Conservation (phyloP, 768 basidiomycete genomes). For the Nidularia pulvinata region DNA sequence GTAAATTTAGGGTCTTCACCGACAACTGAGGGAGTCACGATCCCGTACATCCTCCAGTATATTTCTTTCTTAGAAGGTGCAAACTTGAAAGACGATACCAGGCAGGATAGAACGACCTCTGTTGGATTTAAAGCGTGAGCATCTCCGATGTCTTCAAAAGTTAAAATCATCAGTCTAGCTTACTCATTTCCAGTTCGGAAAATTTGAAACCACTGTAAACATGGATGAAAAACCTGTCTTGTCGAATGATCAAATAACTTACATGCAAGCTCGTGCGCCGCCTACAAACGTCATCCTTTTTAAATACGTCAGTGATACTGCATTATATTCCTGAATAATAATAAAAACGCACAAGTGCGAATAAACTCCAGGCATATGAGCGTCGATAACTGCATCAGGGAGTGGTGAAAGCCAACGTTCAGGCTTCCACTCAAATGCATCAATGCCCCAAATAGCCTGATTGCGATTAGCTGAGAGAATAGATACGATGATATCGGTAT, state of each 20-base stretch:
- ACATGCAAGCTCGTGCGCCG: neutral
- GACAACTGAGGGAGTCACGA: neutral
- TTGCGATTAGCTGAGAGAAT: conserved; percentile 29
- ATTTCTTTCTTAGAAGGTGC: neutral
- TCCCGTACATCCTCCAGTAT: neutral
- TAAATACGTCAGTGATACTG: neutral
- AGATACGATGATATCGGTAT: conserved; percentile 21
- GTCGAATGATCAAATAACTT: neutral
- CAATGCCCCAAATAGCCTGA: conserved; percentile 37
- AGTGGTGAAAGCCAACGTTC: conserved; percentile 39
- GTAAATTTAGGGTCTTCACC: neutral
- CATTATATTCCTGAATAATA: neutral
- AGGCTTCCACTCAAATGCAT: conserved; percentile 43
- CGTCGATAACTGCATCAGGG: conserved; percentile 21
- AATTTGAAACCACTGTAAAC: neutral
- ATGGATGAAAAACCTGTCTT: neutral
- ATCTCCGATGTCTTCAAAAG: neutral
- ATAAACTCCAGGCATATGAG: conserved; percentile 31
- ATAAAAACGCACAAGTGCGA: conserved; percentile 26
- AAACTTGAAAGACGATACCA: neutral
- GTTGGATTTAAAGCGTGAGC: neutral
- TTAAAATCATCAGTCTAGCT: neutral
- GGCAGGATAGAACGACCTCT: neutral
- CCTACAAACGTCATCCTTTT: neutral
- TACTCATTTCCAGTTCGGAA: neutral